Conservation (phyloP, 331 rosid species). For the Malus hybrid region DNA sequence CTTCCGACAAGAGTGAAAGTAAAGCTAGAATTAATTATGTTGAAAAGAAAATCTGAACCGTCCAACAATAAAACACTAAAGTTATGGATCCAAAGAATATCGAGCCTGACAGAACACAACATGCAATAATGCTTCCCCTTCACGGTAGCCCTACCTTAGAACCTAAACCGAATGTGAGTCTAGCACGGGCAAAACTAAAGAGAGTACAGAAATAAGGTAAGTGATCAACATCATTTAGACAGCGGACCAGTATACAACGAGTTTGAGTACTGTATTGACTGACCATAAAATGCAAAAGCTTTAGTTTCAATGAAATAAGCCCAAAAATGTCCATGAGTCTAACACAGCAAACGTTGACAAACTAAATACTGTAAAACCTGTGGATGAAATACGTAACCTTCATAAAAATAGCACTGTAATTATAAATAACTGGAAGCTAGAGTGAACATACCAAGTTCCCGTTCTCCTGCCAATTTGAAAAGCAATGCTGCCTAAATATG, state of each 20-base stretch:
- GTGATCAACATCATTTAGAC: background rate
- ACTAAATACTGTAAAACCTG: background rate
- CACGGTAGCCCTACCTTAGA: background rate
- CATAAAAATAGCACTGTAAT: background rate
- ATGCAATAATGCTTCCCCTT: background rate
- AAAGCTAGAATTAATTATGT: background rate
- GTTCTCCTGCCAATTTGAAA: constrained; percentile 88
- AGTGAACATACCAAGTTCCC: constrained; percentile 53
- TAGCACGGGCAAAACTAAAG: background rate
- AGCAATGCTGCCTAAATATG: constrained; percentile 81
- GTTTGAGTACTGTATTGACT: background rate
- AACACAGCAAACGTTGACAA: background rate
- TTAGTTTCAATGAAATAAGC: background rate
- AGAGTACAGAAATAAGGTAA: background rate
- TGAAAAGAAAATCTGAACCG: background rate
- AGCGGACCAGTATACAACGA: background rate
- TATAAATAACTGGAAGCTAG: background rate
- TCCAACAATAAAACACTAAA: background rate
- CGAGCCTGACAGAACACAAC: background rate
- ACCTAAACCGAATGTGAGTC: background rate
- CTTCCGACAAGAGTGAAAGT: background rate
- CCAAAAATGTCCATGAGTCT: background rate
- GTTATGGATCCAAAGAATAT: background rate
- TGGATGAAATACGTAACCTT: background rate
- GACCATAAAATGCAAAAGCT: background rate